Evolutionary conservation across 169 alveolate genomes (phyloP).

Genomic region (Eimeria acervulina): DNA sequence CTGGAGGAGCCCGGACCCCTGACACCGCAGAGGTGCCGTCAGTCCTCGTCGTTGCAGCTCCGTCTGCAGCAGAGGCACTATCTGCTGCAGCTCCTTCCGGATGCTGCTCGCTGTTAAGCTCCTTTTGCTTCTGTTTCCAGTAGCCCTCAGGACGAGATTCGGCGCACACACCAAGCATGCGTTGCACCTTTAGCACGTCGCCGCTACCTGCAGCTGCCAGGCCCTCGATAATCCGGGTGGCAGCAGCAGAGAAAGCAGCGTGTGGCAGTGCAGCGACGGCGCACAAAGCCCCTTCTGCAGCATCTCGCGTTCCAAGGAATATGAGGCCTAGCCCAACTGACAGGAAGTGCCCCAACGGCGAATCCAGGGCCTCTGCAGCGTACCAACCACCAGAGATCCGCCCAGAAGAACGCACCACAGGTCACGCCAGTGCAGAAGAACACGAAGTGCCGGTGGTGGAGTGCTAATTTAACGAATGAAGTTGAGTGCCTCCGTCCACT

Average conservation of each 20-base stretch:
- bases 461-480: background rate
- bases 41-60: constrained; percentile 54
- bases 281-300: constrained; percentile 94
- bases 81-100: constrained; percentile 33
- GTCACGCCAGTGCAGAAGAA: background rate
- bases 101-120: constrained; percentile 83
- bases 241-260: constrained; percentile 74
- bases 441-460: background rate
- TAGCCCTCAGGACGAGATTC: constrained; percentile 72
- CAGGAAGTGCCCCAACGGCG: constrained; percentile 83
- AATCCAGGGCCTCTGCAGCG: constrained; percentile 78
- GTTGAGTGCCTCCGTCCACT: background rate
- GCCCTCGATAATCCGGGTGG: constrained; percentile 87
- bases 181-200: constrained; percentile 97
- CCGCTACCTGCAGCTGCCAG: constrained; percentile 99
- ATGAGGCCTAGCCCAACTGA: constrained; percentile 96
- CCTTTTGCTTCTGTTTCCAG: constrained; percentile 74
- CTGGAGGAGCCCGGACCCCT: constrained; percentile 83
- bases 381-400: background rate
- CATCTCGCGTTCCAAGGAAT: constrained; percentile 95
- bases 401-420: background rate
- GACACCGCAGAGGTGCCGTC: constrained; percentile 48
- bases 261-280: constrained; percentile 92
- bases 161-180: constrained; percentile 91
- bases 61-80: background rate